Evolutionary conservation across 352 stramenopile genomes (phyloP).

Genomic region (Pythium insidiosum): DNA sequence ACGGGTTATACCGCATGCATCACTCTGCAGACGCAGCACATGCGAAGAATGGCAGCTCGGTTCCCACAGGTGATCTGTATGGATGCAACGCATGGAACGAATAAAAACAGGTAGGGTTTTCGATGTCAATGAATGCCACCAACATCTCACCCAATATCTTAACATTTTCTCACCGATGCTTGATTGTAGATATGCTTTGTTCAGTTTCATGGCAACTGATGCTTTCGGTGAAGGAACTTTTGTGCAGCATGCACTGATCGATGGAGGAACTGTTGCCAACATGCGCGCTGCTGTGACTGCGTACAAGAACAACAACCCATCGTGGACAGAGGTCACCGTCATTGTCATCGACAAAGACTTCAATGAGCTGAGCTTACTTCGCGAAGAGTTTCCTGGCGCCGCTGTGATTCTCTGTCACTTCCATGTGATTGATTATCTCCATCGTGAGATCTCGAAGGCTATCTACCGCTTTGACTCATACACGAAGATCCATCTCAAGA

Average conservation of each 20-base stretch:
- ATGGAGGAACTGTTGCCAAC: conserved; percentile 3
- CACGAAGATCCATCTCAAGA: not conserved
- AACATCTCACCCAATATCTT: too few species aligned
- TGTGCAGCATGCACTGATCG: conserved; percentile 2
- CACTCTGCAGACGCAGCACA: not conserved
- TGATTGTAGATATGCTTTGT: not conserved
- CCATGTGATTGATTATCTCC: conserved; percentile 3
- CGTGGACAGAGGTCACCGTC: not conserved
- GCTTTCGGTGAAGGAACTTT: not conserved
- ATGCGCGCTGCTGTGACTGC: conserved; percentile 1
- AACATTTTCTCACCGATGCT: conserved; percentile 1
- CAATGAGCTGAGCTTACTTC: not conserved
- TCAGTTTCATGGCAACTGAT: conserved; percentile 4
- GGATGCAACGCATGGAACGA: too few species aligned
- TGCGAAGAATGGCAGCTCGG: not conserved
- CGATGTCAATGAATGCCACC: not conserved
- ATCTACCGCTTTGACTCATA: not conserved
- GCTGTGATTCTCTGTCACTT: conserved; percentile 7
- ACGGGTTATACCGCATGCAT: not conserved
- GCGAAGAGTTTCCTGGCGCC: not conserved
- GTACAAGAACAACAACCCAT: conserved; percentile 5
- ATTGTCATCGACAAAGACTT: conserved; percentile 10
- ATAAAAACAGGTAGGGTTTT: too few species aligned
- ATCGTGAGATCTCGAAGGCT: not conserved
- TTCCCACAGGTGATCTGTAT: too few species aligned